These are phyloP conservation scores for Cyclospora cayetanensis DNA, from an alignment of 169 alveolate species.

Conservation along the genomic window DNA sequence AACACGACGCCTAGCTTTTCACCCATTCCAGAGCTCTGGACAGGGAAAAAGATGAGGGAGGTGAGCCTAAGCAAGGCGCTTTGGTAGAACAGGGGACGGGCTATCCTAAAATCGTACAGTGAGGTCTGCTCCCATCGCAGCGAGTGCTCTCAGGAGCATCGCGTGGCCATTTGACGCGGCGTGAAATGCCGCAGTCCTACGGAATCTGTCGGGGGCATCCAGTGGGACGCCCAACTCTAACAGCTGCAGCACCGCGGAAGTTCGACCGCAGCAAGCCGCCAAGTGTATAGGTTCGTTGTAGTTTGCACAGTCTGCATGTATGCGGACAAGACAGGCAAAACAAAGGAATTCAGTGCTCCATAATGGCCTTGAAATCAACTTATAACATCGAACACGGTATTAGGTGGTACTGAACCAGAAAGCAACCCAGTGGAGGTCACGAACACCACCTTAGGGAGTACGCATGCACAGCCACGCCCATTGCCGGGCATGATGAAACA, in stretches of 20 bases:
- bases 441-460: too few species aligned
- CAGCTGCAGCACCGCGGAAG: background rate
- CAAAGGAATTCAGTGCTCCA: too few species aligned
- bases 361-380: too few species aligned
- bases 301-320: background rate
- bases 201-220: background rate
- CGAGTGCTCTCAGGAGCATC: background rate
- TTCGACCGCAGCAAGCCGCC: slow-evolving; percentile 1
- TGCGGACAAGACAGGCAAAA: background rate
- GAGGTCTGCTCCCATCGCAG: background rate
- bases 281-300: slow-evolving; percentile 15
- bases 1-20: too few species aligned
- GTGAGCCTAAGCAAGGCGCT: too few species aligned
- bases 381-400: too few species aligned
- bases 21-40: too few species aligned
- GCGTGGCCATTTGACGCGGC: background rate
- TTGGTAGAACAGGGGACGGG: background rate
- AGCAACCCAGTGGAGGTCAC: too few species aligned
- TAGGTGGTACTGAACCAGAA: too few species aligned
- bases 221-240: background rate
- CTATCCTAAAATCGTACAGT: background rate
- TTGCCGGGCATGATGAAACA: too few species aligned
- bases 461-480: too few species aligned
- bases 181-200: background rate
- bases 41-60: too few species aligned